Conservation (phyloP, 2,329 filamentous ascomycete species). For the Pestalotiopsis sp. region DNA sequence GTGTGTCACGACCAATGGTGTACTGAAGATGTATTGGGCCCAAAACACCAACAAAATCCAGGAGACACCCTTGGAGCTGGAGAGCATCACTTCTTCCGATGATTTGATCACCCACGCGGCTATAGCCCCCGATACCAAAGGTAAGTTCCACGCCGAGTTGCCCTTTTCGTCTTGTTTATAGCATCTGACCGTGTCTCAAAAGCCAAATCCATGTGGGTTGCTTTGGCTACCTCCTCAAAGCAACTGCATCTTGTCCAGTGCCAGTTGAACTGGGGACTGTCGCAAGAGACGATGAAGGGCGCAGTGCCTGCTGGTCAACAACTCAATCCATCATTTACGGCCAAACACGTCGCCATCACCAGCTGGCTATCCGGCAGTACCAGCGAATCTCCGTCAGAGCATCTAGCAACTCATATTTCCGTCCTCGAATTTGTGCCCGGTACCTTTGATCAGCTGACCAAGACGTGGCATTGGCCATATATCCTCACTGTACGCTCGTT, state of each 20-base stretch:
- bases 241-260: conserved; percentile 75
- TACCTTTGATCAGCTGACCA: conserved; percentile 58
- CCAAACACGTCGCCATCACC: conserved; percentile 56
- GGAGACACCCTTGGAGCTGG: conserved; percentile 72
- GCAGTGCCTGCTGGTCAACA: conserved; percentile 43
- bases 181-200: background rate
- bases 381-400: conserved; percentile 43
- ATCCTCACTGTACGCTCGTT: conserved; percentile 74
- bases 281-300: conserved; percentile 53
- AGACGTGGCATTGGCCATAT: conserved; percentile 57
- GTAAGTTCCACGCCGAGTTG: conserved; percentile 42
- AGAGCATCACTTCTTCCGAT: conserved; percentile 69
- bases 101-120: conserved; percentile 80
- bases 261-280: conserved; percentile 71
- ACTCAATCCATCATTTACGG: conserved; percentile 53
- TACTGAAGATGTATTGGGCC: conserved; percentile 75
- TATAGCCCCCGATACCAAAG: conserved; percentile 67
- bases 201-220: conserved; percentile 57
- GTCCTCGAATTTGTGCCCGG: conserved; percentile 73
- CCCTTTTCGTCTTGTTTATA: background rate
- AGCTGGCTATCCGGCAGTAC: conserved; percentile 55
- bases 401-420: conserved; percentile 64
- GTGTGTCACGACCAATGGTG: conserved; percentile 72
- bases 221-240: conserved; percentile 67
- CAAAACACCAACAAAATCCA: conserved; percentile 72